phyloP scores from a whole-genome alignment of 140 eudicot species.

The Ambrosia hybrid region DNA sequence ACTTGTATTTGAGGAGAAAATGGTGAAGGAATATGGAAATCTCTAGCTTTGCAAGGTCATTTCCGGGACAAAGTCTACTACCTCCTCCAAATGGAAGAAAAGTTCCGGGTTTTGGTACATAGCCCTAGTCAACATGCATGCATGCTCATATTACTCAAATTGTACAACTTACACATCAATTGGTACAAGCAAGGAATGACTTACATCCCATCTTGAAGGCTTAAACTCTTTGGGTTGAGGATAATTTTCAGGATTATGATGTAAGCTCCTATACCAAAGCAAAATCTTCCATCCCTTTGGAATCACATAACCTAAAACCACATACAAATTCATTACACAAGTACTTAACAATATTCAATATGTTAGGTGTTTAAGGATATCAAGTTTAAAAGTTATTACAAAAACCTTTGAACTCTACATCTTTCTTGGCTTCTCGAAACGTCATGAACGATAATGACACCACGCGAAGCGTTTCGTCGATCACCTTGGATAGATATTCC shows the following conservation, averaged over 20 bases:
- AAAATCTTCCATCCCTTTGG: constrained; percentile 87
- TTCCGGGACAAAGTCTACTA: constrained; percentile 86
- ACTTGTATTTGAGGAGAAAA: constrained; percentile 74
- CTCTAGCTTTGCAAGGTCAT: constrained; percentile 91
- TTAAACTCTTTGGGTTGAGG: constrained; percentile 56
- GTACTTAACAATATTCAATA: not conserved
- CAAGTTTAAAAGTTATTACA: not conserved
- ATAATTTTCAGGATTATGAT: constrained; percentile 55
- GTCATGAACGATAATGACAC: constrained; percentile 62
- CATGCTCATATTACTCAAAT: not conserved
- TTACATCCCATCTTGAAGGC: constrained; percentile 93
- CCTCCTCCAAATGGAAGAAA: constrained; percentile 93
- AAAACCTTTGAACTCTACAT: constrained; percentile 53
- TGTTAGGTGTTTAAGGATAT: not conserved
- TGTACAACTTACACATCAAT: not conserved
- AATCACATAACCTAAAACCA: constrained; percentile 55
- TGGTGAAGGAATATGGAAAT: constrained; percentile 76
- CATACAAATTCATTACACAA: constrained; percentile 1
- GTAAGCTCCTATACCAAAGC: constrained; percentile 73
- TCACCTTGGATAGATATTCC: constrained; percentile 76
- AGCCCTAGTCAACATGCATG: constrained; percentile 36
- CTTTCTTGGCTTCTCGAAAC: constrained; percentile 73
- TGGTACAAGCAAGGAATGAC: constrained; percentile 28
- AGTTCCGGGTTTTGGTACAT: constrained; percentile 66
- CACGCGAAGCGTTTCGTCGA: constrained; percentile 82